Evolutionary conservation across 495 filamentous ascomycete species (phyloP).

Genomic region (Aspergillus saccharolyticus): DNA sequence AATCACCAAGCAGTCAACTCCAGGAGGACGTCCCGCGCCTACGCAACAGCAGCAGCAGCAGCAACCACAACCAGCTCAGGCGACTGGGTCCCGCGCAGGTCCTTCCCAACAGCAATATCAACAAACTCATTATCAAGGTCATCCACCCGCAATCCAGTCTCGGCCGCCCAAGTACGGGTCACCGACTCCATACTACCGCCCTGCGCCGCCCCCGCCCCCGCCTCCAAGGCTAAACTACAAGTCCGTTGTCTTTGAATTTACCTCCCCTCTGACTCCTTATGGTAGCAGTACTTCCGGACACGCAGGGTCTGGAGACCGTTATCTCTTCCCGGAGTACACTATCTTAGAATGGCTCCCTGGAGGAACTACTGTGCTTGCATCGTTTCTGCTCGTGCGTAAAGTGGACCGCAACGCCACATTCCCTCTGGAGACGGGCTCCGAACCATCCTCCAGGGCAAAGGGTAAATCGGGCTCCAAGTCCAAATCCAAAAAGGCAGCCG

Average conservation of each 20-base stretch:
- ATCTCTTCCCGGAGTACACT: conserved; percentile 79
- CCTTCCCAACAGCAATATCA: conserved; percentile 28
- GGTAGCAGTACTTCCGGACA: conserved; percentile 53
- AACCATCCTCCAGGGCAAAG: conserved; percentile 24
- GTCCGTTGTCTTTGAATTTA: conserved; percentile 80
- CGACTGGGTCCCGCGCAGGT: conserved; percentile 24
- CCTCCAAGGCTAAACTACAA: conserved; percentile 54
- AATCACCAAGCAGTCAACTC: conserved; percentile 7
- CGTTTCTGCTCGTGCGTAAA: conserved; percentile 47
- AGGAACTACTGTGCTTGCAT: conserved; percentile 45
- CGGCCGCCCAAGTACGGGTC: conserved; percentile 35
- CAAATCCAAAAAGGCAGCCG: conserved; percentile 27
- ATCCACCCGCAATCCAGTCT: conserved; percentile 35
- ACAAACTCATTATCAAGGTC: conserved; percentile 30
- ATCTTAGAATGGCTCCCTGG: conserved; percentile 67
- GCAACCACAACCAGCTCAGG: conserved; percentile 21
- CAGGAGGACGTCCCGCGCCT: conserved; percentile 8
- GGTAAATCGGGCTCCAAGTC: conserved; percentile 32
- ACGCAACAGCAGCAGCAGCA: conserved; percentile 16
- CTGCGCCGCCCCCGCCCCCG: conserved; percentile 23
- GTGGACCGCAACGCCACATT: conserved; percentile 44
- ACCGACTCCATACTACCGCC: conserved; percentile 34
- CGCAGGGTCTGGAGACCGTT: conserved; percentile 74
- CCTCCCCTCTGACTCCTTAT: conserved; percentile 44
- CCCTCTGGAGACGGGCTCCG: conserved; percentile 31